Base-by-base conservation (phyloP, 306 rosid genomes). In the Phaseolus lunatus region DNA sequence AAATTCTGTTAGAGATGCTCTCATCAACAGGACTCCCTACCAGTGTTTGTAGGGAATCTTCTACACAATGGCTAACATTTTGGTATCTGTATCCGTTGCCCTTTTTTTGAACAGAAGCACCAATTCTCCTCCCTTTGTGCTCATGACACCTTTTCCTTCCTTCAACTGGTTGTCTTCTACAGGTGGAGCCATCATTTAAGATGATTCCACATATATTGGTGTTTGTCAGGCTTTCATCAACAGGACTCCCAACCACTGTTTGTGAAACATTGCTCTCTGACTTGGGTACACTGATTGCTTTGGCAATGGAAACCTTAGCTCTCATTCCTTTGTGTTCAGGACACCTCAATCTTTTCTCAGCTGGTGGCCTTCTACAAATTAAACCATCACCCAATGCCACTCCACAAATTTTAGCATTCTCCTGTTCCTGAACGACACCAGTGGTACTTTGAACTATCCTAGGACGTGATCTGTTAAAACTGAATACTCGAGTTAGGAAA, bases 241-340 rank as follows among this genome's bases (percentile, higher is more conserved):
- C 77, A 56, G 76, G 71, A 74, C 44, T 67, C 43, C 48, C 77
- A 73, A 37, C 63, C 31, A 29, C 24, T 64, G 43, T 67, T 4
- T 52, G 70, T 39, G 67, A 77, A 64, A 49, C 23, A 64, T 2
- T 72, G 67, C 63, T 66, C 61, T 67, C 81, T 49, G 82, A 77
- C 41, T 84, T 81, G 50, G 80, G 67, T 48, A 23, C 2, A 43
- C 78, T 47, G 1, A 27, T 48, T 44, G 77, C 19, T 76, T 72
- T 31, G 26, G 57, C 49, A 63, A 26, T 65, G 49, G 70, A 53
- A 52, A 47, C 80, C 27, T 76, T 80, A 76, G 71, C 56, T 82
- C 78, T 91, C 96, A 87, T 87, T 74, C 97, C 97, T 82, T 85
- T 87, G 85, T 94, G 98, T 73, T 86, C 89, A 57, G 81, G 78